Base-by-base conservation (phyloP, 2,329 filamentous ascomycete genomes). In the Fusarium sp. region DNA sequence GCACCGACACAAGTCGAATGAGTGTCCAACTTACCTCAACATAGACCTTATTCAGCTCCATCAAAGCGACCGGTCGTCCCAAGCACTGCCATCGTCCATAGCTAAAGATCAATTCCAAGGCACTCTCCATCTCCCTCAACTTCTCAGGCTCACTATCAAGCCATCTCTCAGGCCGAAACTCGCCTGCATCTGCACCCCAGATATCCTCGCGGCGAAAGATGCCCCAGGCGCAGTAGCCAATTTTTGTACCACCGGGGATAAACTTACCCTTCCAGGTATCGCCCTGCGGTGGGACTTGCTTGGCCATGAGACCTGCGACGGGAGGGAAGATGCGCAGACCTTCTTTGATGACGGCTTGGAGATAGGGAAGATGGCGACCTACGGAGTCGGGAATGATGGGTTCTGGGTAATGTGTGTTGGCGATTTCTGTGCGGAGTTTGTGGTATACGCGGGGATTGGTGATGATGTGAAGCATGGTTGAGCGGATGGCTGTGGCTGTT, bases 401-500 rank as follows among this genome's bases (percentile, higher is more conserved):
- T 10, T 50, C 62, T 1, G 74, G 57, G 15, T 68, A 67, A 3
- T 69, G 50, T 0, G 67, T 49, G 4, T 68, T 49, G 24, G 62
- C 63, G 26, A 73, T 76, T 35, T 73, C 77, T 41, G 43, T 38
- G 8, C 82, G 81, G 1, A 90, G 77, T 76, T 80, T 83, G 6
- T 68, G 57, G 58, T 84, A 81, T 1, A 86, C 81, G 2, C 77
- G 78, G 0, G 84, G 84, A 24, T 81, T 84, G n/a, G 82, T 85
- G 23, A 84, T 81, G 57, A 89, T 74, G 71, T 86, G 82, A 23
- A 89, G 80, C 56, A 89, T 66, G 2, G 83, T 86, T 37, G 83
- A 79, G 4, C 87, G 83, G 12, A 90, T 82, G 3, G 82, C 82
- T 1, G 85, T 86, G 1, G 88, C 85, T 0, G 86, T 87, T 5